A percentile compares a stretch with the other conserved stretches of the same genome.
Conservation (phyloP, 1,139 yeast species). For the Yamadazyma epiphylla region DNA sequence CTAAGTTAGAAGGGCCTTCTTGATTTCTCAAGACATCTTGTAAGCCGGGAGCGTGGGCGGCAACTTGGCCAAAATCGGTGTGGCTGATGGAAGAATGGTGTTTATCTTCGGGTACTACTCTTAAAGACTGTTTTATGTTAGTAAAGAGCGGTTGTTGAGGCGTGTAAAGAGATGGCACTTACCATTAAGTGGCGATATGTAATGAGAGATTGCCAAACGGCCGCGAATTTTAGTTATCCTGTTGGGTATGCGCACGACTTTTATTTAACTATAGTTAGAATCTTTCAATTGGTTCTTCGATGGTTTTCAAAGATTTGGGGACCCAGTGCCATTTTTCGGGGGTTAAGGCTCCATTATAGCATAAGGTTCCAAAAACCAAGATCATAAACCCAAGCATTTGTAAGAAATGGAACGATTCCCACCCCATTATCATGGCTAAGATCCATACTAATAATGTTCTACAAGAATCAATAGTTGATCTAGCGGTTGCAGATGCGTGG, state of each 20-base stretch:
- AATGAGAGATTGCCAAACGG: too few species aligned
- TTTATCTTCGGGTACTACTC: conserved; percentile 46
- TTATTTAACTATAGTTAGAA: conserved; percentile 1
- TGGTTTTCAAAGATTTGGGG: conserved; percentile 41
- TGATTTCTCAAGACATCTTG: conserved; percentile 56
- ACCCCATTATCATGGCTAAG: conserved; percentile 68
- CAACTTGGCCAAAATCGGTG: conserved; percentile 47
- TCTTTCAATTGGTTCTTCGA: conserved; percentile 15
- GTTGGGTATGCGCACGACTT: conserved; percentile 1
- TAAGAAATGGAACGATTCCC: conserved; percentile 64
- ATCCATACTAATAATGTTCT: conserved; percentile 76
- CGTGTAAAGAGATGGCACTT: conserved; percentile 2
- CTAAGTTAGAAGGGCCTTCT: conserved; percentile 58
- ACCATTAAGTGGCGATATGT: too few species aligned
- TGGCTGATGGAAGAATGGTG: conserved; percentile 41
- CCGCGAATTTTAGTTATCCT: too few species aligned
- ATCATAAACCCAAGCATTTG: conserved; percentile 64
- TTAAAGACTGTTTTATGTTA: conserved; percentile 34
- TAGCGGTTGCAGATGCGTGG: conserved; percentile 66
- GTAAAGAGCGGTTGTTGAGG: conserved; percentile 6
- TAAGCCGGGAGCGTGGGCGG: conserved; percentile 59
- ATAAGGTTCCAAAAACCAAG: conserved; percentile 68
- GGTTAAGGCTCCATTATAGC: conserved; percentile 66
- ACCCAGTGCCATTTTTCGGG: conserved; percentile 45
- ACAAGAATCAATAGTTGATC: conserved; percentile 78